Evolutionary conservation across 2,329 filamentous ascomycete species (phyloP).

Genomic region (Aspergillus sp.): DNA sequence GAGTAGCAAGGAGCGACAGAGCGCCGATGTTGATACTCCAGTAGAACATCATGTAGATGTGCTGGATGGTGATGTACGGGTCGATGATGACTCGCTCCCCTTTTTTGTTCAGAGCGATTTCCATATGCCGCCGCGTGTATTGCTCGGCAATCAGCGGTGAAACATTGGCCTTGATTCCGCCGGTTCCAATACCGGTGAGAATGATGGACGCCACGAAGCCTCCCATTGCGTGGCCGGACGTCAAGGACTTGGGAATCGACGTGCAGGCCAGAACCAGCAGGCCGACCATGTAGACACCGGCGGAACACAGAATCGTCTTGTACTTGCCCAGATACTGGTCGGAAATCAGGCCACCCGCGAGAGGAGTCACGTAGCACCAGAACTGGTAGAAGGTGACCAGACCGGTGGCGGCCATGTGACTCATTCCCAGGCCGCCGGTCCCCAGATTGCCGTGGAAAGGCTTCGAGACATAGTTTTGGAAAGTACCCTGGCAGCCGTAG

Average conservation of each 20-base stretch:
- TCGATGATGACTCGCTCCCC: conserved; percentile 10
- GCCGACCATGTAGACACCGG: conserved; percentile 44
- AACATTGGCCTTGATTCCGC: conserved; percentile 54
- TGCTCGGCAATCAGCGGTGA: conserved; percentile 48
- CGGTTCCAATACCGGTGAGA: conserved; percentile 51
- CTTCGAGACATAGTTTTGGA: conserved; percentile 5
- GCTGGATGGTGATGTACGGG: conserved; percentile 20
- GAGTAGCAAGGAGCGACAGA: background rate
- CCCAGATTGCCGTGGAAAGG: conserved; percentile 1
- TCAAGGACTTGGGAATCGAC: conserved; percentile 36
- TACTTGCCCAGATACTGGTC: conserved; percentile 45
- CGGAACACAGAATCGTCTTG: conserved; percentile 42
- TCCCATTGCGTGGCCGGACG: conserved; percentile 31
- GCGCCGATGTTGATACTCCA: background rate
- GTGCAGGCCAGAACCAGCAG: conserved; percentile 39
- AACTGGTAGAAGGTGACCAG: conserved; percentile 22
- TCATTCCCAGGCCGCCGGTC: conserved; percentile 3
- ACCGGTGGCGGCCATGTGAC: conserved; percentile 3
- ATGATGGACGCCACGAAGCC: conserved; percentile 42
- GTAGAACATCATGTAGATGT: conserved; percentile 1
- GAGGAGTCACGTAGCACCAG: conserved; percentile 39
- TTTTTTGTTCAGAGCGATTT: conserved; percentile 28
- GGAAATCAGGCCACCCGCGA: conserved; percentile 41
- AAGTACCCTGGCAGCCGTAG: conserved; percentile 2
- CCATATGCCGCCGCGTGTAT: conserved; percentile 38